Evolutionary conservation across 176 grass and related monocot genomes (phyloP).

Genomic region (Pontederia paniculata): DNA sequence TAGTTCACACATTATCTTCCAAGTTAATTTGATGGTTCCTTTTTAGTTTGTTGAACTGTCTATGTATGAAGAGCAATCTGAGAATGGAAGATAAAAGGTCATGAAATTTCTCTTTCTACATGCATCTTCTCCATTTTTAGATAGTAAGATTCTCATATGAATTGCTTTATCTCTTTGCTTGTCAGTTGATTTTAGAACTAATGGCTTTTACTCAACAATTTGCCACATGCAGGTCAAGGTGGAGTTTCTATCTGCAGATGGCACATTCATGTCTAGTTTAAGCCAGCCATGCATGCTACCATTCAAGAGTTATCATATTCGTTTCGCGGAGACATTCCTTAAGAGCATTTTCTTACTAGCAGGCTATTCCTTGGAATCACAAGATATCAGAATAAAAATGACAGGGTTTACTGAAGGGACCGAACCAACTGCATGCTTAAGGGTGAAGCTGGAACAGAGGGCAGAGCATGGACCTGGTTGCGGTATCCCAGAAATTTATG

Average conservation of each 20-base stretch:
- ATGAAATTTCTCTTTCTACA: too few species aligned
- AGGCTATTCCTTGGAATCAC: conserved; percentile 75
- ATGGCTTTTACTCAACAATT: background rate
- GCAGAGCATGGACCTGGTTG: conserved; percentile 52
- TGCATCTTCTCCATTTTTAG: too few species aligned
- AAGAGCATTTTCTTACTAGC: conserved; percentile 48
- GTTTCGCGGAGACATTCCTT: conserved; percentile 70
- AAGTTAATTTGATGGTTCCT: too few species aligned
- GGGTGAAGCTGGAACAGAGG: conserved; percentile 66
- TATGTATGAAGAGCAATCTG: too few species aligned
- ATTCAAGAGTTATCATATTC: conserved; percentile 85
- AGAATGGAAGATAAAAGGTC: too few species aligned
- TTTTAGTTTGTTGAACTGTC: too few species aligned
- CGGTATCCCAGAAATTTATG: conserved; percentile 81
- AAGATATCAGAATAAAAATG: conserved; percentile 61
- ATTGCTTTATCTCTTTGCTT: too few species aligned
- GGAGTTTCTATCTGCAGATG: conserved; percentile 52
- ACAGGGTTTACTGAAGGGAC: conserved; percentile 40
- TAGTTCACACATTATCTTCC: too few species aligned
- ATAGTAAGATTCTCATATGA: too few species aligned
- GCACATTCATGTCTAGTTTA: conserved; percentile 34
- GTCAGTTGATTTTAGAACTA: background rate
- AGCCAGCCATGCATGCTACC: conserved; percentile 82
- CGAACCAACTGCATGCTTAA: conserved; percentile 49
- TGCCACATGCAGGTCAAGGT: conserved; percentile 43